phyloP scores from a whole-genome alignment of 2,329 filamentous ascomycete genomes.

The Periglandula ipomoeae region DNA sequence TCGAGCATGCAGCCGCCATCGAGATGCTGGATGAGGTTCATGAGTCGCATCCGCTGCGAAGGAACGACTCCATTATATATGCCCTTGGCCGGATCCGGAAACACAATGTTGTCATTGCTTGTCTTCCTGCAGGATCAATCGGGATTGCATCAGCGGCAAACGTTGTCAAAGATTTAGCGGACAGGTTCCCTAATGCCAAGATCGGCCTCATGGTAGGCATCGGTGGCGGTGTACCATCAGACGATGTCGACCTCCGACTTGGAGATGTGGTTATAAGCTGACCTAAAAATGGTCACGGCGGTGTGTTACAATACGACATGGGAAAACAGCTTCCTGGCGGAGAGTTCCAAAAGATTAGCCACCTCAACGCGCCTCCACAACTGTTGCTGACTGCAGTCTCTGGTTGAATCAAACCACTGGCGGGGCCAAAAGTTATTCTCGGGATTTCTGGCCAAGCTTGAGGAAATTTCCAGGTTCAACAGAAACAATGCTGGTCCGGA shows the following conservation, averaged over 20 bases:
- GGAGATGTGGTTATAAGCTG: slow-evolving; percentile 18
- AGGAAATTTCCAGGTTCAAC: too few species aligned
- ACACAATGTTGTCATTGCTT: slow-evolving; percentile 20
- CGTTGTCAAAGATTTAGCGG: too few species aligned
- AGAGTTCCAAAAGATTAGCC: neutral
- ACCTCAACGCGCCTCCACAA: too few species aligned
- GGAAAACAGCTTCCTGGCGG: neutral
- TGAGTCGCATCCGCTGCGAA: neutral
- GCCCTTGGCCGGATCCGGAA: slow-evolving; percentile 11
- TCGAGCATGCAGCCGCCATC: slow-evolving; percentile 18
- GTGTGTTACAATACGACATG: slow-evolving; percentile 10
- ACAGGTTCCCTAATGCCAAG: too few species aligned
- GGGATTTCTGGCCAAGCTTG: too few species aligned
- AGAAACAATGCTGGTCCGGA: too few species aligned
- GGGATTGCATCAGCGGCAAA: slow-evolving; percentile 15
- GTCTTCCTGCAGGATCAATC: slow-evolving; percentile 13
- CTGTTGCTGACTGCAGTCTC: too few species aligned
- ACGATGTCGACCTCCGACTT: slow-evolving; percentile 15
- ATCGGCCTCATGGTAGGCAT: slow-evolving; percentile 16
- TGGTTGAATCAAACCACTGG: too few species aligned
- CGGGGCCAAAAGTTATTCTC: too few species aligned
- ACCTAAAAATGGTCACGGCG: neutral
- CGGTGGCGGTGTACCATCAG: slow-evolving; percentile 15
- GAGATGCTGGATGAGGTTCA: slow-evolving; percentile 19
- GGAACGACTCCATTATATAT: slow-evolving; percentile 17